Conservation (phyloP, 2,329 filamentous ascomycete genomes). For the Fusarium sororula region DNA sequence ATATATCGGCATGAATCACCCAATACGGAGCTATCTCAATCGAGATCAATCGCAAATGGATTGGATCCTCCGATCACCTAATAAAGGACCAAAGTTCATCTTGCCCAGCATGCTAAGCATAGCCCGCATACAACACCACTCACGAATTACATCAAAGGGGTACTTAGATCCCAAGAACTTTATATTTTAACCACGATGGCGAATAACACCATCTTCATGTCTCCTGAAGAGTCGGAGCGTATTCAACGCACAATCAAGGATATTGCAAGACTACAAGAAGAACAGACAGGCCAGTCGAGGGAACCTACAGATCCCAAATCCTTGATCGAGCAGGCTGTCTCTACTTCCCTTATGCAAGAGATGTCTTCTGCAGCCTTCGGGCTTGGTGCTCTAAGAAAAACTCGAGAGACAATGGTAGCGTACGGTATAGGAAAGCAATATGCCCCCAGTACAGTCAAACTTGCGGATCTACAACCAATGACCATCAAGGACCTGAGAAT, state of each 20-base stretch:
- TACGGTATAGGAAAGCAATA: constrained; percentile 43
- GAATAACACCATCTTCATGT: constrained; percentile 46
- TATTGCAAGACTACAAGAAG: constrained; percentile 33
- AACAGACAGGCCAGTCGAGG: constrained; percentile 32
- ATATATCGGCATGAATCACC: not conserved
- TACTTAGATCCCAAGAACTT: rapidly evolving
- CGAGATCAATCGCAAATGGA: too few species aligned
- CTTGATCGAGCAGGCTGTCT: constrained; percentile 41
- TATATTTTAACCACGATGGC: constrained; percentile 15
- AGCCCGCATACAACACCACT: rapidly evolving
- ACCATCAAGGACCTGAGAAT: constrained; percentile 37
- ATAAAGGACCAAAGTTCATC: too few species aligned
- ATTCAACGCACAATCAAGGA: constrained; percentile 39
- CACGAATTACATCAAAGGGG: not conserved
- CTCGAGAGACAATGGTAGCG: constrained; percentile 40
- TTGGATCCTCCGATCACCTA: not conserved
- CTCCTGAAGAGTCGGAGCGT: constrained; percentile 43
- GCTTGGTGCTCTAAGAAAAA: constrained; percentile 9
- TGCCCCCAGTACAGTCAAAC: constrained; percentile 31
- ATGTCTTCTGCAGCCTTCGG: constrained; percentile 38
- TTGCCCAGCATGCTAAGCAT: not conserved
- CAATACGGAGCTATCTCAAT: not conserved
- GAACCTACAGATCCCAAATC: constrained; percentile 26
- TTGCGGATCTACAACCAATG: constrained; percentile 40
- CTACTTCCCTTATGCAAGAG: constrained; percentile 46